Conservation (phyloP, 2,329 filamentous ascomycete genomes). For the Epicoccum nigrum region DNA sequence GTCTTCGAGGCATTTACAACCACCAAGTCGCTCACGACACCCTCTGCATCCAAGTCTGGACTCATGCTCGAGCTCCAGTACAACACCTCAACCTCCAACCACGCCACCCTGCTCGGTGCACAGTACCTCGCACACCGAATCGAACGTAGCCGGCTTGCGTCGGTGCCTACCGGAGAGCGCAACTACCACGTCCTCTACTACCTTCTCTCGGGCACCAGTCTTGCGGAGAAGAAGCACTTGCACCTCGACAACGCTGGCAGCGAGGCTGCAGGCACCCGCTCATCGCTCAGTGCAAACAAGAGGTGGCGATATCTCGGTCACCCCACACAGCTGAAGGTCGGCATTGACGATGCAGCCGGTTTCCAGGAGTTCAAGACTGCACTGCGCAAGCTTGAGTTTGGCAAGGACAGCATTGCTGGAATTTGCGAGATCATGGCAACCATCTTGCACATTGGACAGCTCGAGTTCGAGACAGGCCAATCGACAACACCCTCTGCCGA, state of each 20-base stretch:
- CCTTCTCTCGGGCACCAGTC: constrained; percentile 87
- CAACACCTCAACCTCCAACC: constrained; percentile 82
- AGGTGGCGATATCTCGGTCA: constrained; percentile 97
- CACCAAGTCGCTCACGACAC: constrained; percentile 94
- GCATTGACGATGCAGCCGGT: constrained; percentile 92
- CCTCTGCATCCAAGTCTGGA: constrained; percentile 92
- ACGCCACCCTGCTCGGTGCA: constrained; percentile 87
- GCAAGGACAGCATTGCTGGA: constrained; percentile 90
- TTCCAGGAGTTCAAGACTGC: constrained; percentile 99
- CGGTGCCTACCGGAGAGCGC: constrained; percentile 92
- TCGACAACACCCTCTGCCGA: constrained; percentile 80
- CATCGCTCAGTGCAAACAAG: constrained; percentile 68
- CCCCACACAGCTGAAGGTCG: constrained; percentile 94
- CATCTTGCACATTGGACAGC: constrained; percentile 96
- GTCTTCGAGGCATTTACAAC: constrained; percentile 96
- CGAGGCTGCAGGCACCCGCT: constrained; percentile 58
- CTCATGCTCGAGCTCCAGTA: constrained; percentile 97
- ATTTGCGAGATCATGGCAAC: constrained; percentile 93
- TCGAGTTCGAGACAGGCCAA: constrained; percentile 86
- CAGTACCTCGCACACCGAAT: constrained; percentile 93
- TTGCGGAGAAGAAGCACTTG: constrained; percentile 87
- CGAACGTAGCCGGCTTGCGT: constrained; percentile 87
- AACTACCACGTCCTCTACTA: constrained; percentile 98
- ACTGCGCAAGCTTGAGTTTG: constrained; percentile 90
- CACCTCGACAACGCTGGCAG: constrained; percentile 62